phyloP scores from a whole-genome alignment of 768 basidiomycete genomes.

The Tremella yokohamensis region DNA sequence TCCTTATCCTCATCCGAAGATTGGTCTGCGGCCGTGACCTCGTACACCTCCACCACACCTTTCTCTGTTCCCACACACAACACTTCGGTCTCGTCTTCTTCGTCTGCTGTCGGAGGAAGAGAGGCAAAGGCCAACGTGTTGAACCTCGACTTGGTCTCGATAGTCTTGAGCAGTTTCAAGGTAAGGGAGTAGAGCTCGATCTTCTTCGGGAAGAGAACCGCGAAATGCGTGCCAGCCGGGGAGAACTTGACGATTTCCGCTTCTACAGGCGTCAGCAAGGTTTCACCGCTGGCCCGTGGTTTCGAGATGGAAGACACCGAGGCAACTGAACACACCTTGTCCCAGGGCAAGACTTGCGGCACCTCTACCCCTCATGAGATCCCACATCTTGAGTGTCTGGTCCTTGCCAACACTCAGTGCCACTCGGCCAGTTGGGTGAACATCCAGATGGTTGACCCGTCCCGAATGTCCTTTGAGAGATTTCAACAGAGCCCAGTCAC shows the following conservation, averaged over 20 bases:
- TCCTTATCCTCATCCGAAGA: slow-evolving; percentile 43
- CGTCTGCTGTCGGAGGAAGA: slow-evolving; percentile 52
- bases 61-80: slow-evolving; percentile 85
- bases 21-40: slow-evolving; percentile 54
- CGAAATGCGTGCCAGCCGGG: slow-evolving; percentile 68
- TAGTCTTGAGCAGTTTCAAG: slow-evolving; percentile 69
- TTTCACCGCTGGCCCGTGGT: background rate
- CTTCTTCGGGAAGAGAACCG: slow-evolving; percentile 69
- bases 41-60: slow-evolving; percentile 71
- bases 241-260: slow-evolving; percentile 92
- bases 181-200: slow-evolving; percentile 80
- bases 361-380: slow-evolving; percentile 90
- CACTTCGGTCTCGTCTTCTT: slow-evolving; percentile 56
- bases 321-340: slow-evolving; percentile 60
- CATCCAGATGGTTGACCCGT: slow-evolving; percentile 79
- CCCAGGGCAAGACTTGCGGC: slow-evolving; percentile 84
- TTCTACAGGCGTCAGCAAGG: slow-evolving; percentile 57
- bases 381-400: slow-evolving; percentile 92
- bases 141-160: slow-evolving; percentile 74
- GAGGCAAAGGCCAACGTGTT: slow-evolving; percentile 77
- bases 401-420: slow-evolving; percentile 89
- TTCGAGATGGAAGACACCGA: background rate
- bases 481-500: slow-evolving; percentile 89
- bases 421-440: slow-evolving; percentile 89
- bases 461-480: slow-evolving; percentile 89